A percentile compares a stretch with the other conserved stretches of the same genome.
These are phyloP conservation scores for Neurospora discreta DNA, from an alignment of 495 filamentous ascomycete species.

Conservation along the genomic window DNA sequence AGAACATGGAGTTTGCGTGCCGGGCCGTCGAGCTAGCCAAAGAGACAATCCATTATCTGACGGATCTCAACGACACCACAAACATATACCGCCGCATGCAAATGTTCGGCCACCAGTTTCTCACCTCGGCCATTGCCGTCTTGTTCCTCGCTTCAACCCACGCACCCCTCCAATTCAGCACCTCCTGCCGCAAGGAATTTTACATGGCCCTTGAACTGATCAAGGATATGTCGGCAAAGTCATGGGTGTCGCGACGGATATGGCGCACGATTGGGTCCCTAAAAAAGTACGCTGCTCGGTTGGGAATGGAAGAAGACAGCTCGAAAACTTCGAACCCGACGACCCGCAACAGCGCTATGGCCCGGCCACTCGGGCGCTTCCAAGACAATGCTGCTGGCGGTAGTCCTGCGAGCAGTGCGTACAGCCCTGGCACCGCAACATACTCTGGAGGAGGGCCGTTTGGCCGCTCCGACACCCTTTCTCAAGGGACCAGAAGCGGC, in stretches of 20 bases:
- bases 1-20: slow-evolving; percentile 55
- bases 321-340: background rate
- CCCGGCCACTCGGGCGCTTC: background rate
- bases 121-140: slow-evolving; percentile 68
- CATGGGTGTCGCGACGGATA: slow-evolving; percentile 64
- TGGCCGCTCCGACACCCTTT: background rate
- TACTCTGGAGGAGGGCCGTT: background rate
- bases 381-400: background rate
- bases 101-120: slow-evolving; percentile 79
- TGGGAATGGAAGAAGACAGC: slow-evolving; percentile 49
- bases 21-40: slow-evolving; percentile 68
- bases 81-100: slow-evolving; percentile 73
- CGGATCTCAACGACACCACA: slow-evolving; percentile 64
- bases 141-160: slow-evolving; percentile 77
- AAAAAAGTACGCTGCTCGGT: slow-evolving; percentile 65
- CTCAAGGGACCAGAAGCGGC: background rate
- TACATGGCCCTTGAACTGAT: slow-evolving; percentile 78
- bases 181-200: slow-evolving; percentile 67
- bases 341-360: background rate
- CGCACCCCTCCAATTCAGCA: slow-evolving; percentile 65
- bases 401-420: background rate
- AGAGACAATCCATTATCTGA: slow-evolving; percentile 65
- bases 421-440: background rate
- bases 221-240: slow-evolving; percentile 67
- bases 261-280: slow-evolving; percentile 75